A percentile compares a stretch with the other conserved stretches of the same genome.
These are phyloP conservation scores for Tetrahymena borealis DNA, from an alignment of 73 alveolate species.

Conservation along the genomic window DNA sequence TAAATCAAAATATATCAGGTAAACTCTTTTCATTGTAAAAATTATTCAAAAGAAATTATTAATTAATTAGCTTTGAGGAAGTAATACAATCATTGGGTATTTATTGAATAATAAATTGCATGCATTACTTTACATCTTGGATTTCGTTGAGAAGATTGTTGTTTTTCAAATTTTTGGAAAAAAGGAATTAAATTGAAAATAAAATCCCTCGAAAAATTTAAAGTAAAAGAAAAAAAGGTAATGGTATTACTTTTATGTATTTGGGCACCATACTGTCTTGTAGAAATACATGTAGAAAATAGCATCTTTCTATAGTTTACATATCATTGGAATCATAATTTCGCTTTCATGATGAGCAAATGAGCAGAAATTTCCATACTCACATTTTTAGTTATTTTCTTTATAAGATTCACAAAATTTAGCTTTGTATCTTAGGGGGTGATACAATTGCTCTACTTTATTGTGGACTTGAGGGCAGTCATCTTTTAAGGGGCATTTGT, in stretches of 20 bases:
- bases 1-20: too few relatives aligned
- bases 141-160: too few relatives aligned
- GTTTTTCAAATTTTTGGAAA: background rate
- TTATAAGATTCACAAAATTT: slow-evolving; percentile 41
- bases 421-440: slow-evolving; percentile 48
- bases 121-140: too few relatives aligned
- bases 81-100: too few relatives aligned
- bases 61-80: too few relatives aligned
- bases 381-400: slow-evolving; percentile 9
- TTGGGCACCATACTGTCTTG: slow-evolving; percentile 55
- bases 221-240: background rate
- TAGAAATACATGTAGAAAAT: slow-evolving; percentile 34
- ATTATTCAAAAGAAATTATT: too few relatives aligned
- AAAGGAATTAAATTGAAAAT: background rate
- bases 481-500: slow-evolving; percentile 30
- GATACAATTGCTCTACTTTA: slow-evolving; percentile 45
- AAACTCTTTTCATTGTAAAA: too few relatives aligned
- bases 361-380: slow-evolving; percentile 41
- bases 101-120: too few relatives aligned
- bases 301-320: background rate
- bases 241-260: slow-evolving; percentile 6
- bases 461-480: slow-evolving; percentile 35
- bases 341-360: slow-evolving; percentile 39
- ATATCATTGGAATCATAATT: slow-evolving; percentile 1
- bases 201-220: too few relatives aligned